phyloP scores from a whole-genome alignment of 2,329 filamentous ascomycete genomes.

The Claviceps sp. region DNA sequence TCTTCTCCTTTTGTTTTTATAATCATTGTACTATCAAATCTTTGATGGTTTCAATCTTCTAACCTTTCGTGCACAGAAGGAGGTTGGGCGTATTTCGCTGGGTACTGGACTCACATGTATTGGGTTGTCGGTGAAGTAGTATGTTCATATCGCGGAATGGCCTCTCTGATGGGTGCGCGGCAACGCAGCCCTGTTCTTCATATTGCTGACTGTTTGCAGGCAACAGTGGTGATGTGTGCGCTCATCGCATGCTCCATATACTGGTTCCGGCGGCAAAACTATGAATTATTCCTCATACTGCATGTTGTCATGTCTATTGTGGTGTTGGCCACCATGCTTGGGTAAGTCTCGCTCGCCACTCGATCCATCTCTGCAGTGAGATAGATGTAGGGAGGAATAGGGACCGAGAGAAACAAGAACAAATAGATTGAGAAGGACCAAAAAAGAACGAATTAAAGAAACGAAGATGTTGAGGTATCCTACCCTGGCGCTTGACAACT shows the following conservation, averaged over 20 bases:
- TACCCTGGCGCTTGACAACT: background rate
- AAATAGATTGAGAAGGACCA: background rate
- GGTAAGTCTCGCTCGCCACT: conserved; percentile 21
- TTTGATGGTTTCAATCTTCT: background rate
- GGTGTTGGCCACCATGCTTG: conserved; percentile 35
- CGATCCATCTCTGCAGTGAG: background rate
- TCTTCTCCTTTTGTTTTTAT: background rate
- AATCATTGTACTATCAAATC: too few relatives aligned
- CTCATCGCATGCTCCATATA: conserved; percentile 34
- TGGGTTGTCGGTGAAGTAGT: conserved; percentile 37
- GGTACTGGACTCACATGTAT: conserved; percentile 29
- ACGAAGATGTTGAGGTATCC: too few relatives aligned
- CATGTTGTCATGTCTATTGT: conserved; percentile 40
- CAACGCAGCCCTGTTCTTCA: too few relatives aligned
- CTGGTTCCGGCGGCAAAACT: conserved; percentile 37
- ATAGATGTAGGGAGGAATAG: background rate
- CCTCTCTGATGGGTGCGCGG: background rate
- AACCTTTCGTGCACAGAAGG: conserved; percentile 17
- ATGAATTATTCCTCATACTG: conserved; percentile 34
- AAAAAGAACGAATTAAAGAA: background rate
- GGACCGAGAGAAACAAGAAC: background rate
- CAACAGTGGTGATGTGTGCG: conserved; percentile 31
- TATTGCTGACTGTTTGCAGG: conserved; percentile 14
- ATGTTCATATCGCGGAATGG: background rate
- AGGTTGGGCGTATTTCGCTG: conserved; percentile 21